Conservation (phyloP, 1,284 basidiomycete genomes). For the Exobasidium rhododendri region DNA sequence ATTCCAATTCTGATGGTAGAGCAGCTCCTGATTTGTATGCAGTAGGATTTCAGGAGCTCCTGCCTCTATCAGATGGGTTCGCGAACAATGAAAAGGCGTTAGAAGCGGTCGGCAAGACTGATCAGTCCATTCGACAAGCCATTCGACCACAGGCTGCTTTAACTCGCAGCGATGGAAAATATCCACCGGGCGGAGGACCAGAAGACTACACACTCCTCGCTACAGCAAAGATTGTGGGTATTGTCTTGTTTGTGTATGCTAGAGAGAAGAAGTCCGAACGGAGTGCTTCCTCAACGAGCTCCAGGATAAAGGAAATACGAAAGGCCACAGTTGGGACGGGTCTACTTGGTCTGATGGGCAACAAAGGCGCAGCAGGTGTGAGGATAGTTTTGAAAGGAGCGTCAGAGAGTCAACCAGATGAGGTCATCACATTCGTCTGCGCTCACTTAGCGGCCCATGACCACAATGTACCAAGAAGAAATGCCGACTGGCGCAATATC, state of each 20-base stretch:
- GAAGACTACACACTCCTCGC: slow-evolving; percentile 48
- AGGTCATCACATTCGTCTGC: slow-evolving; percentile 73
- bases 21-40: slow-evolving; percentile 69
- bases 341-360: slow-evolving; percentile 67
- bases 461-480: slow-evolving; percentile 67
- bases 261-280: slow-evolving; percentile 60
- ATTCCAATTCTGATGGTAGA: slow-evolving; percentile 27
- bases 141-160: slow-evolving; percentile 34
- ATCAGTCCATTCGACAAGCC: slow-evolving; percentile 58
- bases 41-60: slow-evolving; percentile 82
- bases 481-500: slow-evolving; percentile 75
- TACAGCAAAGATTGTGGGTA: slow-evolving; percentile 42
- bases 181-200: slow-evolving; percentile 49
- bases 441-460: slow-evolving; percentile 85
- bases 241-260: slow-evolving; percentile 66
- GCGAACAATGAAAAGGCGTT: slow-evolving; percentile 63
- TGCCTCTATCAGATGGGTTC: slow-evolving; percentile 64
- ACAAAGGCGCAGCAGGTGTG: slow-evolving; percentile 90
- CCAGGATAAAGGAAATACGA: slow-evolving; percentile 46
- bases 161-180: slow-evolving; percentile 28
- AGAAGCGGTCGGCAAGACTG: slow-evolving; percentile 64
- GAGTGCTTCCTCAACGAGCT: slow-evolving; percentile 57
- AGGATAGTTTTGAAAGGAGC: slow-evolving; percentile 65
- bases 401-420: slow-evolving; percentile 17
- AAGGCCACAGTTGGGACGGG: slow-evolving; percentile 52